Evolutionary conservation across 2,329 filamentous ascomycete genomes (phyloP), one percentile per base, ranked within the genome.

Genomic region (Paecilomyces dactylethromorphus): DNA sequence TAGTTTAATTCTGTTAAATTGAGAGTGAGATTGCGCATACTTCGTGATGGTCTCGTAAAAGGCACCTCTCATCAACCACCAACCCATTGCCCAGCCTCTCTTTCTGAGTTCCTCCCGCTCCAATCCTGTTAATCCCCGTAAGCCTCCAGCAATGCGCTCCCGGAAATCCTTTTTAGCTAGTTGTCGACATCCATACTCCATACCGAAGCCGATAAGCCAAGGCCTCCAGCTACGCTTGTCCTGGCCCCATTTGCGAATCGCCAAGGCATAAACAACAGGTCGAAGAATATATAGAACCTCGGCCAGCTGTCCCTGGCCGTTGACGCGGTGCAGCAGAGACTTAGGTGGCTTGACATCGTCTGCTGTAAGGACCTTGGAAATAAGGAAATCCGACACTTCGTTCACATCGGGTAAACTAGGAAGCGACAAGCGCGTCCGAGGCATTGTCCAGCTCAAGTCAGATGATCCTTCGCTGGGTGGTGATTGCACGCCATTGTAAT

Each of bases 21-120:
- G 29, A 35, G 56, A 45, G 24, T 24, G 52, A 52, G 21, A 12
- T n/a, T 39, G 33, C 24, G 51, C 81, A 66, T 75, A 84, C 82
- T 82, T 84, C 54, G 91, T 96, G 60, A 97, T 82, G 67, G 92
- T 91, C 75, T 97, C 91, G 75, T 99, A 99, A 67, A 96, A 96
- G 1, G 92, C 92, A n/a, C 94, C 93, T 60, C 93, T 86, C 91
- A 99, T 94, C 26, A 84, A 78, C 94, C 94, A 99, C 93, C 94
- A 97, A 21, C 87, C 89, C 81, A 97, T 88, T 1, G 86, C 87
- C 91, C 92, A 96, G 45, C 90, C 92, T 63, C 94, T 83, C 76
- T 91, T 92, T 70, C 82, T 87, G 81, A 95, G 86, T 78, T 97
- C 93, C 65, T 97, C 93, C 58, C 87, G 86, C 77, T 99, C 94